A percentile compares a stretch with the other conserved stretches of the same genome.
Evolutionary conservation across 2,329 filamentous ascomycete genomes (phyloP).

Genomic region (Sclerotinia glacialis): DNA sequence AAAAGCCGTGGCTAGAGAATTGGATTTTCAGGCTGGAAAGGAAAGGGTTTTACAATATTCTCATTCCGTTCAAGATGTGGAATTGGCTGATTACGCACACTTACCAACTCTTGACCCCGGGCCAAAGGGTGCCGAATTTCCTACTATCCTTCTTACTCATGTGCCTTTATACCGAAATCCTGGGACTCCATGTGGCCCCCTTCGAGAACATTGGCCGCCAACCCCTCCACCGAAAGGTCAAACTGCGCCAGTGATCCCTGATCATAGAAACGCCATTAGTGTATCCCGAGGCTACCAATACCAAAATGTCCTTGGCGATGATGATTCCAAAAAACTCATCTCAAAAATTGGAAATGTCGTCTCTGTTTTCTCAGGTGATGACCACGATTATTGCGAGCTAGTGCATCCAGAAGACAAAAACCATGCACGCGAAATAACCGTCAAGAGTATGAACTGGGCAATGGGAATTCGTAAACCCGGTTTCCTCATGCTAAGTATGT

Average conservation of each 20-base stretch:
- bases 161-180: conserved; percentile 82
- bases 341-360: conserved; percentile 76
- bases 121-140: conserved; percentile 59
- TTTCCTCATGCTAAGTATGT: conserved; percentile 83
- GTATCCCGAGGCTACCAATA: conserved; percentile 87
- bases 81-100: conserved; percentile 42
- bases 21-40: conserved; percentile 63
- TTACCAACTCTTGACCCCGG: conserved; percentile 45
- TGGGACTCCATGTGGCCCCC: conserved; percentile 82
- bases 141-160: conserved; percentile 85
- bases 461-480: conserved; percentile 91
- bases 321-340: conserved; percentile 72
- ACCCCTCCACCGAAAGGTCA: conserved; percentile 60
- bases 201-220: conserved; percentile 80
- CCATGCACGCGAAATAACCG: conserved; percentile 76
- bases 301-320: conserved; percentile 82
- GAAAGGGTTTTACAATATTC: conserved; percentile 51
- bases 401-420: conserved; percentile 62
- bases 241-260: conserved; percentile 51
- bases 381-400: conserved; percentile 96
- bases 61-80: conserved; percentile 56
- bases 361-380: conserved; percentile 90
- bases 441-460: conserved; percentile 92
- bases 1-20: conserved; percentile 65
- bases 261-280: conserved; percentile 74